Evolutionary conservation across 257 asterid genomes (phyloP).

Genomic region (Oldenlandia corymbosa): DNA sequence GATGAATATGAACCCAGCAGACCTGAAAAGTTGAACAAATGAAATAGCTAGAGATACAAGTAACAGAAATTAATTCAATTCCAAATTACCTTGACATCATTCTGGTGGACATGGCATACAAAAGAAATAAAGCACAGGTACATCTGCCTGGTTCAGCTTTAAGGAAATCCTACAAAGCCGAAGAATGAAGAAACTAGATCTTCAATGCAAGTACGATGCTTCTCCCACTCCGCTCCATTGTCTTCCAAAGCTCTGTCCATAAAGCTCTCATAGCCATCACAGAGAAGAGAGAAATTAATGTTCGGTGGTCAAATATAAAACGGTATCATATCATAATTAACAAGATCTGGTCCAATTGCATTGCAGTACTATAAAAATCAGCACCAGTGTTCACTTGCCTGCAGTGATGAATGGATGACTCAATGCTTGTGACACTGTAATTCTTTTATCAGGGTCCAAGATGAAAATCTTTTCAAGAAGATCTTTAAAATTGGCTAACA

Average conservation of each 20-base stretch:
- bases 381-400: constrained; percentile 95
- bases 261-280: constrained; percentile 50
- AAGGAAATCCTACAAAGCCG: too few species aligned
- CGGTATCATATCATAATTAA: constrained; percentile 50
- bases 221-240: constrained; percentile 48
- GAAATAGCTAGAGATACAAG: too few species aligned
- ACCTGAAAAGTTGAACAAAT: too few species aligned
- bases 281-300: constrained; percentile 67
- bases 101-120: too few species aligned
- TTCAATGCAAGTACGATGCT: constrained; percentile 57
- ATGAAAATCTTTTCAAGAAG: constrained; percentile 82
- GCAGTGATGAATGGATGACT: constrained; percentile 99
- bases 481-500: constrained; percentile 87
- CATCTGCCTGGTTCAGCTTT: too few species aligned
- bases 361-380: constrained; percentile 69
- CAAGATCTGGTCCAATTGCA: constrained; percentile 65
- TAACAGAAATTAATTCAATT: too few species aligned
- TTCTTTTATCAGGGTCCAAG: constrained; percentile 95
- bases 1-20: too few species aligned
- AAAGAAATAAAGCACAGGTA: too few species aligned
- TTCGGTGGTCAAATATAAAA: constrained; percentile 51
- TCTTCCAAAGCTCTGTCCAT: constrained; percentile 41
- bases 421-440: constrained; percentile 91
- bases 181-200: too few species aligned
- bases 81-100: too few species aligned